Base-by-base conservation (phyloP, 2,329 filamentous ascomycete genomes). In the Lasiodiplodia citricola region DNA sequence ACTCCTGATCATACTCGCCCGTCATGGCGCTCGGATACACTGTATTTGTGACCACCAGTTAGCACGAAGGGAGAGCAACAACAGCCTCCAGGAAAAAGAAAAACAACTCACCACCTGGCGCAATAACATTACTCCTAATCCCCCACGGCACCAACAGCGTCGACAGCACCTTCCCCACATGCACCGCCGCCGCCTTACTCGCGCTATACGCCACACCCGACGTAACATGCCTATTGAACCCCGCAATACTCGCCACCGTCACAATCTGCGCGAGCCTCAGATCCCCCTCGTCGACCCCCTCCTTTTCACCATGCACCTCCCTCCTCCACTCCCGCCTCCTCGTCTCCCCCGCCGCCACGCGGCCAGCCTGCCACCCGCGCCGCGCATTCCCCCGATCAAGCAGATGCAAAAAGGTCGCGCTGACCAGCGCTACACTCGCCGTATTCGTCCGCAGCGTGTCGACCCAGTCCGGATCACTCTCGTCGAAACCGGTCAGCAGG, bases 61-160 rank as follows among this genome's bases (percentile, higher is more conserved):
- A n/a, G 11, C 37, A n/a, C 21, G 14, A 21, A 31, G 11, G 21
- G 47, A 37, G n/a, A 44, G 31, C n/a, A 5, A 4, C 75, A 11
- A 69, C 21, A 72, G 23, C 16, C 4, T 6, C 74, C 77, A n/a
- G 14, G 18, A n/a, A 14, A 44, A 4, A 6, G 25, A 23, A n/a
- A 16, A 16, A 37, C 11, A 23, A 62, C 66, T 47, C 35, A 68
- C 66, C 56, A 2, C 83, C 83, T 0, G 83, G 83, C 25, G 78
- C 80, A 25, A 85, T 77, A 18, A 84, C 75, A 72, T 85, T 85
- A 18, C 81, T 83, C 47, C 83, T 71, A 6, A 85, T 79, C 0
- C 82, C 82, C 75, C 81, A 83, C 55, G 80, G 80, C 3, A 81
- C 77, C 21, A 85, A 72, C 38, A 83, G 76, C 3, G 76, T 41